Conservation (phyloP, 768 basidiomycete species). For the Atractiella rhizophila region DNA sequence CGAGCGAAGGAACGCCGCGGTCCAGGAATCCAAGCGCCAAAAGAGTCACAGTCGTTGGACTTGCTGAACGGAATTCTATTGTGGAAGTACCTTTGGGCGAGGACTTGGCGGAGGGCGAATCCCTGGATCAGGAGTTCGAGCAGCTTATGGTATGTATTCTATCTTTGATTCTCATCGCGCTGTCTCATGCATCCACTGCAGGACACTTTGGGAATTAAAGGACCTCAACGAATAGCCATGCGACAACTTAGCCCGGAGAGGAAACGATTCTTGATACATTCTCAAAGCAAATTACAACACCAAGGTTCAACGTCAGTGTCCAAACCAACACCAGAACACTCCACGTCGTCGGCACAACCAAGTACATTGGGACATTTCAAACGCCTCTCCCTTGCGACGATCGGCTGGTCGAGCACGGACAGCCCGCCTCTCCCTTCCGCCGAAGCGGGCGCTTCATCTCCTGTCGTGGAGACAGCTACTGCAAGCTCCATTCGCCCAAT, state of each 20-base stretch:
- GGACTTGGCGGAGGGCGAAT: constrained; percentile 18
- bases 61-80: neutral
- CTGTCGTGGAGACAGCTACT: constrained; percentile 32
- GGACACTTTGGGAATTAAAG: constrained; percentile 51
- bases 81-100: constrained; percentile 20
- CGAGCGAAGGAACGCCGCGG: too few species aligned
- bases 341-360: neutral
- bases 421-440: neutral
- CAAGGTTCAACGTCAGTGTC: constrained; percentile 31
- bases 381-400: constrained; percentile 13
- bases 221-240: constrained; percentile 40
- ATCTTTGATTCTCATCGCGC: neutral
- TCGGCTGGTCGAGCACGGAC: constrained; percentile 6
- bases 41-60: neutral
- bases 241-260: constrained; percentile 34
- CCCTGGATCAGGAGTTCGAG: constrained; percentile 30
- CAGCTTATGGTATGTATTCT: constrained; percentile 36
- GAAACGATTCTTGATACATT: constrained; percentile 33
- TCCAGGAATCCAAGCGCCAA: too few species aligned
- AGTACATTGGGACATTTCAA: constrained; percentile 7
- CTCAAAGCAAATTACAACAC: constrained; percentile 48
- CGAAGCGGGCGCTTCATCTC: neutral
- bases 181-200: constrained; percentile 16
- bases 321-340: neutral
- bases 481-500: constrained; percentile 45